Evolutionary conservation across 164 flowering plant species (phyloP), one percentile per base, ranked within the genome.

Genomic region (Umbellularia californica): DNA sequence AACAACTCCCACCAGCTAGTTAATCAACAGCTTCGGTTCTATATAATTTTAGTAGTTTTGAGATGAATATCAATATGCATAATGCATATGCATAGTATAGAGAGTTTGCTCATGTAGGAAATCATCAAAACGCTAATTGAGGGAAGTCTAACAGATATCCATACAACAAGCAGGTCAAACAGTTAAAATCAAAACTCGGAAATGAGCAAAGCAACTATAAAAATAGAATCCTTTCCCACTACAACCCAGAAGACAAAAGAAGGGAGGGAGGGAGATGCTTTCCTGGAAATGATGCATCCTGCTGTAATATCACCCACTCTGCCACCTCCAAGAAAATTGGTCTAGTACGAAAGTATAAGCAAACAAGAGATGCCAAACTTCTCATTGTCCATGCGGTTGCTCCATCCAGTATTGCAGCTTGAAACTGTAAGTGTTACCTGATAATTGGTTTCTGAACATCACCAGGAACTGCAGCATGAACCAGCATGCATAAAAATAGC

Each of bases 401-500:
- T 74, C 80, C 82, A 70, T 76, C 68, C 65, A 64, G 19, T 23
- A 74, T 62, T 73, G 72, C 73, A 71, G 75, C 78, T 77, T 33
- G 47, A 73, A 70, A 73, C 58, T 67, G 73, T 75, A 77, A 79
- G 70, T 79, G 77, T 75, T 70, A 64, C 73, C 72, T n/a, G 74
- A 74, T 60, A 72, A 78, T 58, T 24, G 63, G 68, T 70, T 76
- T 77, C 78, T 76, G 33, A 28, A 62, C 50, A 69, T 6, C 23
- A 69, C 74, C 73, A 24, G 70, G 69, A 73, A 67, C 71, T 19
- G 70, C 72, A 65, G 64, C 25, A 33, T 72, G 68, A 70, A 81
- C 77, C 79, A 74, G 82, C 76, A 75, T 72, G 74, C 68, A 78
- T 74, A 23, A 69, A 70, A 70, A 28, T 72, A 70, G 83, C 83